These are phyloP conservation scores for Celoporthe dispersa DNA, from an alignment of 2,329 filamentous ascomycete genomes.

Conservation along the genomic window DNA sequence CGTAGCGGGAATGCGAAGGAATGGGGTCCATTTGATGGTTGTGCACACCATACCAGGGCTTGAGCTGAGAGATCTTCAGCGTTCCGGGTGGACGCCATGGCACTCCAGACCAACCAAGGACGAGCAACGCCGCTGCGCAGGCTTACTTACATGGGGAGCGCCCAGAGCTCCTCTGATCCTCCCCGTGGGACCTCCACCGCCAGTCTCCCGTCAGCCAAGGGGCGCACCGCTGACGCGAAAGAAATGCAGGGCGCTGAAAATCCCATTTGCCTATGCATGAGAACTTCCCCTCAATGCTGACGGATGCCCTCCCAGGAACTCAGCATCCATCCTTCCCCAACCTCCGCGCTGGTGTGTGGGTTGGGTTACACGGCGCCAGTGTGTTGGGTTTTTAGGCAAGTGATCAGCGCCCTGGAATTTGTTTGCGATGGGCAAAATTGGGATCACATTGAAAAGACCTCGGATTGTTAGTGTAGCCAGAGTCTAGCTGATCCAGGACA, in stretches of 20 bases:
- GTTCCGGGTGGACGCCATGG: neutral
- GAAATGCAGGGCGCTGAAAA: neutral
- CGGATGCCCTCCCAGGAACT: neutral
- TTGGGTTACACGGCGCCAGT: neutral
- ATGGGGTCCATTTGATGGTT: neutral
- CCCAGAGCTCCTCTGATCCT: neutral
- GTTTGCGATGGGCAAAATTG: neutral
- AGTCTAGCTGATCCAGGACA: neutral
- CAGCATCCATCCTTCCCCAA: neutral
- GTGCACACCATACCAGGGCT: neutral
- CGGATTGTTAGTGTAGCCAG: neutral
- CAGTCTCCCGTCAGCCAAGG: slow-evolving; percentile 4
- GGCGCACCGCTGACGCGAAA: neutral
- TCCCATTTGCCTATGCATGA: no score
- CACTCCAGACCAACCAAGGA: neutral
- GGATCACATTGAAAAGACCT: neutral
- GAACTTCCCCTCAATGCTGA: neutral
- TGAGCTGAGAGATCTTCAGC: slow-evolving; percentile 2
- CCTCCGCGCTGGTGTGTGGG: neutral
- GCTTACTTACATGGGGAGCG: neutral
- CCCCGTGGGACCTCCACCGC: neutral
- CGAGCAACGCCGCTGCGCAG: neutral
- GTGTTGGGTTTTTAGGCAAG: neutral
- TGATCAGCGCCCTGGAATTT: neutral
- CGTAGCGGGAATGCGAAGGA: neutral